Percentiles rank a stretch among this genome's conserved stretches.
Evolutionary conservation across 2,329 filamentous ascomycete genomes (phyloP).

Genomic region (Fusarium miscanthi): DNA sequence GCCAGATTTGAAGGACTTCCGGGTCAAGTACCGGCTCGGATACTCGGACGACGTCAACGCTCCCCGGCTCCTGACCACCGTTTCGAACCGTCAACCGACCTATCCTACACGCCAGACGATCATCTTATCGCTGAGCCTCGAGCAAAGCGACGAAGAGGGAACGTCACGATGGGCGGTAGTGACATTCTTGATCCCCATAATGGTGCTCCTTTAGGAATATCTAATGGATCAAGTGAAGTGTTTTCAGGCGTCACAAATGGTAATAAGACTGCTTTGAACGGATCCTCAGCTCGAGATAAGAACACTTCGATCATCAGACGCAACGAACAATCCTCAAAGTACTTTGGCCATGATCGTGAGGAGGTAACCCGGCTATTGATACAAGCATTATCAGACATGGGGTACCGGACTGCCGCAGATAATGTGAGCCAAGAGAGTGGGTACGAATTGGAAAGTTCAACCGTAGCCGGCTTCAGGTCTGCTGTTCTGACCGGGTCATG

Average conservation of each 20-base stretch:
- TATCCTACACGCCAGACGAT: slow-evolving; percentile 34
- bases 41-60: slow-evolving; percentile 68
- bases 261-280: slow-evolving; percentile 64
- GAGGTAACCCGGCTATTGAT: slow-evolving; percentile 94
- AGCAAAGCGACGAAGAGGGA: slow-evolving; percentile 67
- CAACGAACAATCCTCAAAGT: slow-evolving; percentile 54
- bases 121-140: slow-evolving; percentile 34
- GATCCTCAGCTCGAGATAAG: slow-evolving; percentile 57
- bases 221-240: slow-evolving; percentile 57
- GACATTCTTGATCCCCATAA: slow-evolving; percentile 64
- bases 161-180: slow-evolving; percentile 71
- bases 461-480: slow-evolving; percentile 85
- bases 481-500: slow-evolving; percentile 85
- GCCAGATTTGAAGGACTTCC: slow-evolving; percentile 41
- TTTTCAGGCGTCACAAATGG: slow-evolving; percentile 57
- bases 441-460: slow-evolving; percentile 84
- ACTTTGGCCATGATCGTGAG: slow-evolving; percentile 89
- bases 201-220: slow-evolving; percentile 57
- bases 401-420: slow-evolving; percentile 81
- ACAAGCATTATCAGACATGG: slow-evolving; percentile 89
- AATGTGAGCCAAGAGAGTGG: slow-evolving; percentile 84
- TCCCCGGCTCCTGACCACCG: slow-evolving; percentile 51
- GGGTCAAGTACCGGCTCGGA: slow-evolving; percentile 49
- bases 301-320: slow-evolving; percentile 14
- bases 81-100: slow-evolving; percentile 49